These are phyloP conservation scores for Ciborinia camelliae DNA, from an alignment of 2,329 filamentous ascomycete genomes.

Conservation along the genomic window DNA sequence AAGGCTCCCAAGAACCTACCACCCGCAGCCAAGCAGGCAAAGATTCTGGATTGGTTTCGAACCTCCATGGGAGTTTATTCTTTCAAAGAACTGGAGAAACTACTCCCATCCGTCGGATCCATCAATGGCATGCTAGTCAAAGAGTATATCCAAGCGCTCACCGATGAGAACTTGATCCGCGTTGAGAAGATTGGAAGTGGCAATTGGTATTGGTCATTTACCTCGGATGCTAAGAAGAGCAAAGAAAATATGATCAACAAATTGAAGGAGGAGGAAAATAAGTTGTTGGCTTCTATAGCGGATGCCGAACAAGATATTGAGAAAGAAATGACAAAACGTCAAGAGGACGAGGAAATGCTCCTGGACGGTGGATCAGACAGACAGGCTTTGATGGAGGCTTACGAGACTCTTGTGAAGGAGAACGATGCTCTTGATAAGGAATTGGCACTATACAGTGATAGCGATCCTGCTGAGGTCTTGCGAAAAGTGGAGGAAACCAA, in stretches of 20 bases:
- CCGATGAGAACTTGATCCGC: conserved; percentile 58
- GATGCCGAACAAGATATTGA: conserved; percentile 39
- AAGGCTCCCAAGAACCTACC: conserved; percentile 52
- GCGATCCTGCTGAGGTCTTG: conserved; percentile 34
- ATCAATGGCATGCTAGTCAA: conserved; percentile 66
- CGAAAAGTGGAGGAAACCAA: conserved; percentile 34
- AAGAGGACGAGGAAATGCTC: conserved; percentile 37
- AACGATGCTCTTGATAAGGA: conserved; percentile 35
- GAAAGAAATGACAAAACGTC: conserved; percentile 38
- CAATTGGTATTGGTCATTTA: conserved; percentile 71
- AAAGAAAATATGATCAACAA: conserved; percentile 41
- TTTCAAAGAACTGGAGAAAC: conserved; percentile 66
- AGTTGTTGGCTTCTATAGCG: conserved; percentile 34
- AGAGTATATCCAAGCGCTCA: conserved; percentile 60
- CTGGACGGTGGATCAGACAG: conserved; percentile 32
- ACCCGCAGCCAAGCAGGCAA: conserved; percentile 54
- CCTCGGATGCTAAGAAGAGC: conserved; percentile 50
- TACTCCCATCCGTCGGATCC: conserved; percentile 56
- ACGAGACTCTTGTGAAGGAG: conserved; percentile 33
- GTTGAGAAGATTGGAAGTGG: conserved; percentile 68
- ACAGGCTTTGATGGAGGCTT: conserved; percentile 31
- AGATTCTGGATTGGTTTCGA: conserved; percentile 58
- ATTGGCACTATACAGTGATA: conserved; percentile 34
- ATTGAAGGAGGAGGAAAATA: conserved; percentile 39
- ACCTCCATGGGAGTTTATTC: conserved; percentile 59